Evolutionary conservation across 768 basidiomycete species (phyloP).

Genomic region (Lenzites betulinus): DNA sequence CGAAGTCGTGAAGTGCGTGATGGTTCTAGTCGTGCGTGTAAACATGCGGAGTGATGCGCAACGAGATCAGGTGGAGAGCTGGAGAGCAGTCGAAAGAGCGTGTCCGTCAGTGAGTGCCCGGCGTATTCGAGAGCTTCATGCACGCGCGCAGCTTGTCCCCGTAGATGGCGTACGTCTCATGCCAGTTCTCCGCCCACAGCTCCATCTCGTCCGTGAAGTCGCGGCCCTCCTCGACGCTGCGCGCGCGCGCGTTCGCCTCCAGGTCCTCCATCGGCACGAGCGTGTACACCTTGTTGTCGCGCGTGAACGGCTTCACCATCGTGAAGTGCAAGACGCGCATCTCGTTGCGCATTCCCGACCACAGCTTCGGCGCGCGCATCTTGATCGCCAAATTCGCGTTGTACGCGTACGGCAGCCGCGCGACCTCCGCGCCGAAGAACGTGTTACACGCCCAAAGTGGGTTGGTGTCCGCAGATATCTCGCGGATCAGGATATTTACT

Average conservation of each 20-base stretch:
- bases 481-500: too few relatives aligned
- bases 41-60: too few relatives aligned
- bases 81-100: too few relatives aligned
- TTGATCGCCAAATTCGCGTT: conserved; percentile 46
- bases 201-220: conserved; percentile 37
- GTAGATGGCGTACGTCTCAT: conserved; percentile 28
- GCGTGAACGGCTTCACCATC: conserved; percentile 34
- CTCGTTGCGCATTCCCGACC: conserved; percentile 37
- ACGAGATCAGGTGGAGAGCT: too few relatives aligned
- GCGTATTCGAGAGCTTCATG: conserved; percentile 12
- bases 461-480: conserved; percentile 34
- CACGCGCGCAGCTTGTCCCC: conserved; percentile 14
- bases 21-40: too few relatives aligned
- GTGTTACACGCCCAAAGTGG: conserved; percentile 39
- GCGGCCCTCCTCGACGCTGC: conserved; percentile 26
- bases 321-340: conserved; percentile 44
- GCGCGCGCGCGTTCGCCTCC: conserved; percentile 26
- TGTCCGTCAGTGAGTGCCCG: background rate
- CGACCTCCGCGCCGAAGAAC: conserved; percentile 38
- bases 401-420: conserved; percentile 43
- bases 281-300: conserved; percentile 11
- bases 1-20: too few relatives aligned
- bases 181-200: conserved; percentile 37
- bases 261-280: conserved; percentile 30
- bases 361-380: conserved; percentile 33